These are phyloP conservation scores for Volvox africanus DNA, from an alignment of 139 green algal genomes.

Conservation along the genomic window DNA sequence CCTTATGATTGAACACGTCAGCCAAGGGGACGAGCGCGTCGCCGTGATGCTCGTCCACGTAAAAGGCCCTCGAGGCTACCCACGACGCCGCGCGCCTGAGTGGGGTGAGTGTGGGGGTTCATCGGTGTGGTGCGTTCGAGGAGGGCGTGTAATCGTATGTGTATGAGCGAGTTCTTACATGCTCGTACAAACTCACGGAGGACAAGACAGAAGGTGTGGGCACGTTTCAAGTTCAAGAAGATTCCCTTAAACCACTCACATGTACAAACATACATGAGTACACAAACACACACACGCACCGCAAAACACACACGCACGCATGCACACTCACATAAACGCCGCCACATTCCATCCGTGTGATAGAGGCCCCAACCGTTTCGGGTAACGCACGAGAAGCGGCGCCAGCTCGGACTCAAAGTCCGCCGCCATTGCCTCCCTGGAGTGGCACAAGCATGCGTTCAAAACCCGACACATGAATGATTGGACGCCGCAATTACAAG, in stretches of 20 bases:
- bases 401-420: slow-evolving; percentile 42
- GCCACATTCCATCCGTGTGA: not conserved
- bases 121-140: too few relatives aligned
- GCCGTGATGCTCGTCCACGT: slow-evolving; percentile 83
- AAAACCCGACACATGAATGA: too few relatives aligned
- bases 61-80: slow-evolving; percentile 85
- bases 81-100: slow-evolving; percentile 70
- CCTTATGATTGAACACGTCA: slow-evolving; percentile 95
- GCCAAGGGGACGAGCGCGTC: slow-evolving; percentile 80
- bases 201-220: too few relatives aligned
- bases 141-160: not conserved
- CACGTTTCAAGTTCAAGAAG: too few relatives aligned
- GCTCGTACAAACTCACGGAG: too few relatives aligned
- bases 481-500: too few relatives aligned
- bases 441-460: not conserved
- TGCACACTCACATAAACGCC: slow-evolving; percentile 24
- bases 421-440: slow-evolving; percentile 15
- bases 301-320: not conserved
- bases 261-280: too few relatives aligned
- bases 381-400: slow-evolving; percentile 37
- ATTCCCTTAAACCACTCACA: too few relatives aligned
- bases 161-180: not conserved
- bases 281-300: too few relatives aligned
- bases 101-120: too few relatives aligned
- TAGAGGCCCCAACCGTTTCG: slow-evolving; percentile 9